phyloP scores from a whole-genome alignment of 2,329 filamentous ascomycete genomes.

The Didymella pinodella region DNA sequence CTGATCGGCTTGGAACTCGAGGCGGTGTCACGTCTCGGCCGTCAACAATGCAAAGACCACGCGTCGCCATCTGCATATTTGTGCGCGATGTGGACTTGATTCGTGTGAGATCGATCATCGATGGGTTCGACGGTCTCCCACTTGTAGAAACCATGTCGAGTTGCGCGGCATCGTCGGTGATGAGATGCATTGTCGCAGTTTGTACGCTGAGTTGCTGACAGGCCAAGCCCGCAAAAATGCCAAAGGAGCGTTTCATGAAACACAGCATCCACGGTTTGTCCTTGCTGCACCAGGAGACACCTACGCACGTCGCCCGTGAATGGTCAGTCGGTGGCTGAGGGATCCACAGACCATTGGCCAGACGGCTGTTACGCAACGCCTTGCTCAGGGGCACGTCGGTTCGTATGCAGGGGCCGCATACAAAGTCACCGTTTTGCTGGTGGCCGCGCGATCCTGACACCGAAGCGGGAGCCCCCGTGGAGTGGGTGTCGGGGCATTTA shows the following conservation, averaged over 20 bases:
- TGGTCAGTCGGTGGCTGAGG: constrained; percentile 22
- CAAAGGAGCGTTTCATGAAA: constrained; percentile 39
- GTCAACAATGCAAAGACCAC: constrained; percentile 34
- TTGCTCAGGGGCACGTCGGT: constrained; percentile 35
- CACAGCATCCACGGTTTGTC: constrained; percentile 21
- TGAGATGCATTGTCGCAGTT: constrained; percentile 5
- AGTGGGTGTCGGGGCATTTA: constrained; percentile 23
- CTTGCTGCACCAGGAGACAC: constrained; percentile 33
- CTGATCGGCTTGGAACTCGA: constrained; percentile 23
- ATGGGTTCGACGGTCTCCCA: background rate
- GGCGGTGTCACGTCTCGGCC: constrained; percentile 19
- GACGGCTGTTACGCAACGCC: constrained; percentile 22
- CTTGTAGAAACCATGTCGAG: background rate
- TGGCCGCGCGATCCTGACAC: constrained; percentile 22
- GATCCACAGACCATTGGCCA: constrained; percentile 38
- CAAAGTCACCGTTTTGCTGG: constrained; percentile 21
- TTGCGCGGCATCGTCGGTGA: constrained; percentile 7
- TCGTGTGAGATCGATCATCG: constrained; percentile 4
- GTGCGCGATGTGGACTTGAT: constrained; percentile 4
- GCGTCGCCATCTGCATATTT: constrained; percentile 16
- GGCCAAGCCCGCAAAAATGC: constrained; percentile 20
- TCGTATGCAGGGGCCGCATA: constrained; percentile 23
- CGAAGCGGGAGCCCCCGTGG: constrained; percentile 26
- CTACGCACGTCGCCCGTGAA: constrained; percentile 23
- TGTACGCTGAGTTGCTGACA: constrained; percentile 10